Evolutionary conservation across 805 yeast species (phyloP), one percentile per base, ranked within the genome.

Genomic region (Saccharomycopsis fermentans): DNA sequence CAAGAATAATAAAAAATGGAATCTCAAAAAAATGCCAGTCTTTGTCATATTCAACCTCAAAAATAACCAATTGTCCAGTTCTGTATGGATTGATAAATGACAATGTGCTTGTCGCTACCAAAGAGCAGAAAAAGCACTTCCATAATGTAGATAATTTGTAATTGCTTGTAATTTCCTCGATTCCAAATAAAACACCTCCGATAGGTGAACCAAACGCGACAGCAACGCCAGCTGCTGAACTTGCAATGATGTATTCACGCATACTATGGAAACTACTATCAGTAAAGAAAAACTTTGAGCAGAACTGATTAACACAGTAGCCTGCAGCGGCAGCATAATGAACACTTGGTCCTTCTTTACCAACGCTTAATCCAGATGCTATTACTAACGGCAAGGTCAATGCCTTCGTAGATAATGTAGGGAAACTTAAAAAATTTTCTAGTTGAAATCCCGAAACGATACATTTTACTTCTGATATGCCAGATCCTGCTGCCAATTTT

Each of bases 271-370:
- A 54, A 14, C 55, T 56, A 1, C 37, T 39, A 36, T 54, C 35
- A n/a, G 47, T 17, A n/a, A 34, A 29, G 39, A 48, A 62, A 16
- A 72, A 61, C 40, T 69, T 67, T 62, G 68, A 72, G 26, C 50
- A 43, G 51, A 82, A 68, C 40, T 78, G 77, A 0, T 94, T 83
- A 12, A 90, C 73, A n/a, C 83, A 79, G 65, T 84, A 83, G 0
- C 97, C 99, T n/a, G 87, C 92, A 69, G 98, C 91, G 0, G 91
- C 96, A 0, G 99, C 97, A 70, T 92, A 94, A 71, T 94, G 99
- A 12, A 94, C 99, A 65, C 92, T 83, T 1, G 99, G 99, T 0
- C 99, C 99, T 69, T 94, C 99, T 71, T 94, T 94, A 24, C 99
- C 99, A 5, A 94, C 87, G 64, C 92, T 86, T 40, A 94, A 71